These are phyloP conservation scores for Craspedostauros australis DNA, from an alignment of 108 stramenopile species.

Conservation along the genomic window DNA sequence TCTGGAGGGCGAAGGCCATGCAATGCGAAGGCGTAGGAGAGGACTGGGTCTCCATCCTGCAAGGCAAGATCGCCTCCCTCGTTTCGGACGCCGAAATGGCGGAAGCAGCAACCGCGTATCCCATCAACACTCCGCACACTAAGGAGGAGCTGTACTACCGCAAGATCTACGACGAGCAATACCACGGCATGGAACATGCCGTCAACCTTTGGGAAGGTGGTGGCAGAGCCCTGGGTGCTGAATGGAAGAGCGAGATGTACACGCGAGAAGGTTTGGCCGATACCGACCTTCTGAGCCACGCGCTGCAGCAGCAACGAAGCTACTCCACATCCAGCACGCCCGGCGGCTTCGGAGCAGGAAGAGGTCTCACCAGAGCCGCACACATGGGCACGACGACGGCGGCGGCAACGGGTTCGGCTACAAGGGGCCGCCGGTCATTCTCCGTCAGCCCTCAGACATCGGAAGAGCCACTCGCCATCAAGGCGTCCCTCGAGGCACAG, in stretches of 20 bases:
- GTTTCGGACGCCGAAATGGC: conserved; percentile 68
- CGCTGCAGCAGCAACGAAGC: conserved; percentile 36
- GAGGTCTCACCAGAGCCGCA: no score
- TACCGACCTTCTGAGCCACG: conserved; percentile 46
- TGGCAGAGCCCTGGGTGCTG: conserved; percentile 63
- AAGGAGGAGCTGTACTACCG: conserved; percentile 80
- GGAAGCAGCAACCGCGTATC: conserved; percentile 44
- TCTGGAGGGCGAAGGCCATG: conserved; percentile 83
- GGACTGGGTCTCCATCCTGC: conserved; percentile 73
- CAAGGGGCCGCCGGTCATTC: conserved; percentile 9
- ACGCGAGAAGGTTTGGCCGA: conserved; percentile 63
- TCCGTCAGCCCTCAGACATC: conserved; percentile 20
- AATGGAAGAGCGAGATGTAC: conserved; percentile 61
- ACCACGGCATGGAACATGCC: conserved; percentile 56
- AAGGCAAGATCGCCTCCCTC: conserved; percentile 47
- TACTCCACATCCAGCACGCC: no score
- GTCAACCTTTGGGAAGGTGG: conserved; percentile 70
- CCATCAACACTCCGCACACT: conserved; percentile 68
- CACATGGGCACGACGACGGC: no score
- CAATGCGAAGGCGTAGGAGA: conserved; percentile 81
- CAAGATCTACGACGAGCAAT: conserved; percentile 56
- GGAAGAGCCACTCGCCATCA: conserved; percentile 11
- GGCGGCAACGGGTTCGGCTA: no score
- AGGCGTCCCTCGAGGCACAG: conserved; percentile 17
- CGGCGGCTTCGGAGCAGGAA: no score